Evolutionary conservation across 2,329 filamentous ascomycete genomes (phyloP), one percentile per base, ranked within the genome.

Genomic region (Pyrenophora seminiperda): DNA sequence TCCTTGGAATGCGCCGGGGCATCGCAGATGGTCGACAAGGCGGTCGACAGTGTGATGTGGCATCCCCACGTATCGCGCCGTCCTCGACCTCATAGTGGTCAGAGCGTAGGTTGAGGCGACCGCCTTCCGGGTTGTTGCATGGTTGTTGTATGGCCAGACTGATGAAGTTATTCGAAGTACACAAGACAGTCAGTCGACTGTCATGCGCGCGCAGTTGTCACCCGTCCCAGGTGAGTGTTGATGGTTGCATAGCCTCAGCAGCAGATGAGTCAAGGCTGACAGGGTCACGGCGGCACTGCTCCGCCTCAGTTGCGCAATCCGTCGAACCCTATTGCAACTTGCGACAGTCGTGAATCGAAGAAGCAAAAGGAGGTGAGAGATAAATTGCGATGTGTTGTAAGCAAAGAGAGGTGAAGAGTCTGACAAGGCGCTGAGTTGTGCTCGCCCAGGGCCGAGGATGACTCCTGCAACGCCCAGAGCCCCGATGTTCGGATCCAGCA

Each of bases 401-500:
- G 50, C 50, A 50, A 54, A 49, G 41, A 48, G 52, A 56, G 54
- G 54, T 54, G 50, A 56, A 54, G 45, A 51, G 31, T 47, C 47
- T 51, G 51, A 37, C 44, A 13, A 17, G 32, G 36, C 27, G 51
- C 59, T 54, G 57, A 56, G 41, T 58, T 56, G 62, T 58, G 59
- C 44, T 41, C 30, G 49, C 38, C 43, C 58, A 41, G 39, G 45
- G 38, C 46, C 56, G 45, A 46, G 46, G 34, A 52, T 68, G 64
- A 69, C 64, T 69, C 52, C 36, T 50, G 45, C 37, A 31, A 48
- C 34, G 53, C 57, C 57, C 22, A 27, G 22, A 27, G 22, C 22
- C 22, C 37, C 66, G 61, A 63, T 57, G 47, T 63, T 65, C 59
- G 63, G 59, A 59, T 50, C 62, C 59, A 62, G 57, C 66, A 65